Base-by-base conservation (phyloP, 139 green algal genomes). In the Spirogloea muscicola region DNA sequence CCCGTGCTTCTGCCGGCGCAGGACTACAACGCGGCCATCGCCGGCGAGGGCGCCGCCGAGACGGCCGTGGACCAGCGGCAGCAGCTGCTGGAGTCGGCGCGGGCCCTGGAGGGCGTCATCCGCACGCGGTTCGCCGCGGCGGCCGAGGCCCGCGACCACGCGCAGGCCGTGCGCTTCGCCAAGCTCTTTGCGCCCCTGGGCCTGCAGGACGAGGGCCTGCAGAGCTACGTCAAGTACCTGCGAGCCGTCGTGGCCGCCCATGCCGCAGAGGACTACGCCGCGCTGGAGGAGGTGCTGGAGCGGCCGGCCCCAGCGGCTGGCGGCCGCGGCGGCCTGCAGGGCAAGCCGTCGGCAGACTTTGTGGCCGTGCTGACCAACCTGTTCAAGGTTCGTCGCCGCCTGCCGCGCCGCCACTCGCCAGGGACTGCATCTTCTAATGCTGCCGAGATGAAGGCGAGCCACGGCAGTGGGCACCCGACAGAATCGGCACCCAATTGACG, bases 161-260 rank as follows among this genome's bases (percentile, higher is more conserved):
- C 66, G 9, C 82, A 65, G 5, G 88, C 90, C n/a, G 5, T 93
- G 48, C 88, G 89, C 27, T 97, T 91, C 84, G 81, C 85, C 0
- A 55, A 68, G 46, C 87, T 97, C 27, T 91, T 90, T 68, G 82
- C 82, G 63, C 92, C 89, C 16, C 86, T 97, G 64, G 81, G 85
- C 4, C 71, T 89, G 66, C 70, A 88, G 65, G 84, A 87, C 57
- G 86, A 94, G 64, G 91, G 91, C 4, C 52, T 94, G 49, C 46
- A 82, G 38, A 46, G 77, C 29, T 89, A 94, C 58, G 58, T 67
- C 0, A 62, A 46, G 9, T 93, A 91, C 70, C 63, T 93, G 42
- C 57, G 76, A 0, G 42, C 27, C 0, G 48, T 88, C 1, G 69
- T 94, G 18, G 42, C 65, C 1, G 58, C 69, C 9, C 68, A 81